phyloP scores from a whole-genome alignment of 2,329 filamentous ascomycete species.

The Chalaropsis thielavioides region DNA sequence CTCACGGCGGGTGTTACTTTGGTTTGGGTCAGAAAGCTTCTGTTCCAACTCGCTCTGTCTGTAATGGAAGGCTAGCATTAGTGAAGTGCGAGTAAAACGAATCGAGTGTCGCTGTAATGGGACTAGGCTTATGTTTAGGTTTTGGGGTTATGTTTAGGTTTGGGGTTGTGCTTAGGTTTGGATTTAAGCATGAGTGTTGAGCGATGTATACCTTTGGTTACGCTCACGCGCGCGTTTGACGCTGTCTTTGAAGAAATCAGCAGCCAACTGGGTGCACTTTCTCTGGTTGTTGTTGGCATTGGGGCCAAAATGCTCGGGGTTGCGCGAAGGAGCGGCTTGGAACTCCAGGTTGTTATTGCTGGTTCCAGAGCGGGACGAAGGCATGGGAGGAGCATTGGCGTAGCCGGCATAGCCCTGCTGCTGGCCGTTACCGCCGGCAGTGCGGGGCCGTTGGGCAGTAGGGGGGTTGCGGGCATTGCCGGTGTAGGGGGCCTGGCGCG shows the following conservation, averaged over 20 bases:
- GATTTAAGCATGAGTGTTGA: not conserved
- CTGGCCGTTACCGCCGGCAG: constrained; percentile 56
- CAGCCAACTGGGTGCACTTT: constrained; percentile 55
- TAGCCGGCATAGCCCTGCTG: constrained; percentile 51
- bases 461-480: constrained; percentile 54
- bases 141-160: not conserved
- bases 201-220: constrained; percentile 62
- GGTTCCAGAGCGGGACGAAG: constrained; percentile 39
- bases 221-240: constrained; percentile 90
- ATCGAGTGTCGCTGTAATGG: not conserved
- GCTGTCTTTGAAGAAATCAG: constrained; percentile 96
- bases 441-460: constrained; percentile 61
- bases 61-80: constrained; percentile 15
- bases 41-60: constrained; percentile 88
- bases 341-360: constrained; percentile 46
- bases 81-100: not conserved
- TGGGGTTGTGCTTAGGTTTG: not conserved
- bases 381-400: constrained; percentile 50
- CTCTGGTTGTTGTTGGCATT: constrained; percentile 56
- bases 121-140: not conserved
- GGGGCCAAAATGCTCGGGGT: constrained; percentile 61
- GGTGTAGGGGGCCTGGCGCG: constrained; percentile 39
- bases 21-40: constrained; percentile 61
- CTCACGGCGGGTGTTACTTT: constrained; percentile 62
- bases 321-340: constrained; percentile 65